Evolutionary conservation across 2,329 filamentous ascomycete genomes (phyloP), one percentile per base, ranked within the genome.

Genomic region (Xylariaceae sp.): DNA sequence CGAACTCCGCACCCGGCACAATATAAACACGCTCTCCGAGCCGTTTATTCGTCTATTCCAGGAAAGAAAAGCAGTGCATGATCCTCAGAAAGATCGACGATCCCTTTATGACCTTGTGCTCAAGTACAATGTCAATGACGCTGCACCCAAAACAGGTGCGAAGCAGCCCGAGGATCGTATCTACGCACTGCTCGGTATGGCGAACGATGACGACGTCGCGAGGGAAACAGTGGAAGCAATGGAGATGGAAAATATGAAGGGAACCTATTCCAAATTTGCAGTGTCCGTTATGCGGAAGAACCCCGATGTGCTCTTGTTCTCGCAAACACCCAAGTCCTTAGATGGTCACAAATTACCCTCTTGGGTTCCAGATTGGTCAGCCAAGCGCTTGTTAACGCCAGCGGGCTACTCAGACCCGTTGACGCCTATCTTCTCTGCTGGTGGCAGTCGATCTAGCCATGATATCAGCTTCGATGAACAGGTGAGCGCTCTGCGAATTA

Each of bases 301-400:
- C 28, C 29, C 66, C 9, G 71, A 73, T 40, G 28, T 66, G 0
- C 48, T 73, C 6, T 59, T 71, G 6, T 72, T 67, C 43, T 64
- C 62, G 5, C 71, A 73, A 52, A 63, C 21, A 6, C 39, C 39
- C 6, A 43, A 23, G 14, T 12, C 59, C 6, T 67, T 69, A 6
- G 28, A 16, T 8, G 52, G 58, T 1, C 9, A 19, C 0, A 56
- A 50, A 4, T 23, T n/a, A 16, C 71, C 71, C 2, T 71, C 69
- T 2, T 73, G 71, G 71, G 68, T 67, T 2, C 69, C 71, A 6
- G 70, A 73, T 53, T 73, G 71, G 71, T 62, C 67, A 14, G n/a
- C 21, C 7, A 8, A 17, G 19, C 34, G 14, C 6, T 1, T 73
- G 11, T 29, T 9, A 2, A 48, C 66, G 6, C 69, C 71, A 1